These are phyloP conservation scores for Epichloe typhina DNA, from an alignment of 2,329 filamentous ascomycete genomes.

Conservation along the genomic window DNA sequence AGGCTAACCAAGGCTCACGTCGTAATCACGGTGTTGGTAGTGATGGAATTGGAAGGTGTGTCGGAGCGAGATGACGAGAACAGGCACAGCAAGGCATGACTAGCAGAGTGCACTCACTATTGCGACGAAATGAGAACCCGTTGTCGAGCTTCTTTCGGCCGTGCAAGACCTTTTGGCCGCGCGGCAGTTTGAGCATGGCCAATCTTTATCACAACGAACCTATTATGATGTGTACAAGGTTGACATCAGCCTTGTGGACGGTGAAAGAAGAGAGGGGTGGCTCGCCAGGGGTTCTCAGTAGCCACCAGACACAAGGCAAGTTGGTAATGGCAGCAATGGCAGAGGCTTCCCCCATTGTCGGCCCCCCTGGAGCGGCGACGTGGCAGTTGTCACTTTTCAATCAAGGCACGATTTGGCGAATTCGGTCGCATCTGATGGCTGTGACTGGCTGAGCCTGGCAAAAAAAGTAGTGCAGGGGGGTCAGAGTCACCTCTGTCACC, in stretches of 20 bases:
- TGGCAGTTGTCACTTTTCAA: neutral
- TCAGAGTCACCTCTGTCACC: too few relatives aligned
- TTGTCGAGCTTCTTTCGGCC: constrained; percentile 40
- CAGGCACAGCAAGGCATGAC: neutral
- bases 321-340: too few relatives aligned
- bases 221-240: constrained; percentile 13
- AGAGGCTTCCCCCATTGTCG: neutral
- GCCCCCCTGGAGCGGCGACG: neutral
- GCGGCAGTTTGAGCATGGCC: constrained; percentile 44
- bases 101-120: constrained; percentile 31
- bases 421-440: too few relatives aligned
- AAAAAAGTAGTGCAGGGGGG: too few relatives aligned
- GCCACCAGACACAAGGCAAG: too few relatives aligned
- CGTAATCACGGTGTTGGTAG: neutral
- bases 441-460: too few relatives aligned
- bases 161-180: constrained; percentile 39
- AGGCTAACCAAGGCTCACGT: neutral
- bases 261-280: neutral
- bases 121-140: constrained; percentile 46
- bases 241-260: constrained; percentile 3
- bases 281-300: too few relatives aligned
- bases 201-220: constrained; percentile 47
- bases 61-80: neutral
- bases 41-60: neutral
- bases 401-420: too few relatives aligned